Evolutionary conservation across 1,139 yeast genomes (phyloP).

Genomic region (Suhomyces atakaporum): DNA sequence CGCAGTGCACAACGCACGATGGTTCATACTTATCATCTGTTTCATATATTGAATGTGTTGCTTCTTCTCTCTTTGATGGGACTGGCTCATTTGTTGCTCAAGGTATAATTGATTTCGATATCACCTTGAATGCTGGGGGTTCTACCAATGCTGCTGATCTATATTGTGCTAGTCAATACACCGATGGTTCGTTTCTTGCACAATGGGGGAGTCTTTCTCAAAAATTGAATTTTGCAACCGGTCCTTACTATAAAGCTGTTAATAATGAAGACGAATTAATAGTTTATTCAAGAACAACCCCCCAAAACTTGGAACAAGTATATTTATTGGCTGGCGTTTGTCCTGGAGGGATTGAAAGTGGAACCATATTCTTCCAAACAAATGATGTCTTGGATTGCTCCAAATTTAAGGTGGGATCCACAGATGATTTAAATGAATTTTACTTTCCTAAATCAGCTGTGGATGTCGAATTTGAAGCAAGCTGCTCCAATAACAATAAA

Average conservation of each 20-base stretch:
- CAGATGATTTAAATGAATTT: conserved; percentile 21
- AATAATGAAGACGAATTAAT: conserved; percentile 15
- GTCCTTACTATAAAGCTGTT: conserved; percentile 9
- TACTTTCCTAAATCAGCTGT: conserved; percentile 17
- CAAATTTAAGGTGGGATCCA: conserved; percentile 14
- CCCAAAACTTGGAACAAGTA: conserved; percentile 19
- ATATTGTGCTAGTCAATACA: conserved; percentile 4
- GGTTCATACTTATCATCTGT: conserved; percentile 16
- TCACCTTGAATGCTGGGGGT: conserved; percentile 25
- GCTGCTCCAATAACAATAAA: conserved; percentile 12
- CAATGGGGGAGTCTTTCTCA: conserved; percentile 18
- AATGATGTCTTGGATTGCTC: conserved; percentile 19
- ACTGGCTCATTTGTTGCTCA: conserved; percentile 5
- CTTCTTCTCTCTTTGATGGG: conserved; percentile 10
- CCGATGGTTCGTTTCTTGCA: conserved; percentile 6
- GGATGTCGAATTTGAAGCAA: conserved; percentile 7
- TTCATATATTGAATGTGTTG: conserved; percentile 17
- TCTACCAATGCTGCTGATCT: conserved; percentile 19
- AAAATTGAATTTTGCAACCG: conserved; percentile 12
- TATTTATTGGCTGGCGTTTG: conserved; percentile 20
- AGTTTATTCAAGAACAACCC: conserved; percentile 21
- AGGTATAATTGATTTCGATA: conserved; percentile 21
- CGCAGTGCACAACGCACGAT: conserved; percentile 16
- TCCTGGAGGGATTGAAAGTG: conserved; percentile 18
- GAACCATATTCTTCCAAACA: conserved; percentile 17